Evolutionary conservation across 1,284 basidiomycete genomes (phyloP).

Genomic region (Trichosporon sp.): DNA sequence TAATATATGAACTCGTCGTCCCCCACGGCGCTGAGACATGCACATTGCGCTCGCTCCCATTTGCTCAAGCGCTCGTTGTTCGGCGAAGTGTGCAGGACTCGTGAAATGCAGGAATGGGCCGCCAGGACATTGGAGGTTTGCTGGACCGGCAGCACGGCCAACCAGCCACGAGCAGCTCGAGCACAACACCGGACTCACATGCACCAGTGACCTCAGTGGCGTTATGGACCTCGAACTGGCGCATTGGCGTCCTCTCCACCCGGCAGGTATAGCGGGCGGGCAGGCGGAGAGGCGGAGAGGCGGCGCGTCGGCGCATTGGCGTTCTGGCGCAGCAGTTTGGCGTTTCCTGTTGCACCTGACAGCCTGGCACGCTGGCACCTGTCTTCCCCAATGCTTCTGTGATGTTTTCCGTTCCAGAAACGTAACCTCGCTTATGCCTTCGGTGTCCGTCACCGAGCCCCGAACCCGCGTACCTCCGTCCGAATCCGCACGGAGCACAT

Average conservation of each 20-base stretch:
- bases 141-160: background rate
- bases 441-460: background rate
- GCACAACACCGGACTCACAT: background rate
- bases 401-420: too few relatives aligned
- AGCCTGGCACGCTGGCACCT: too few relatives aligned
- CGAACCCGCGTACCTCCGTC: too few relatives aligned
- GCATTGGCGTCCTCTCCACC: too few relatives aligned
- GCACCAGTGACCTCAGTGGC: slow-evolving; percentile 2
- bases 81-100: background rate
- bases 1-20: background rate
- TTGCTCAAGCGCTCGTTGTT: background rate
- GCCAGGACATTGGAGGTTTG: background rate
- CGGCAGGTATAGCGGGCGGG: too few relatives aligned
- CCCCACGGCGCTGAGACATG: background rate
- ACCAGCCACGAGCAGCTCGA: background rate
- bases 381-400: background rate
- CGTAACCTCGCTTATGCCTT: too few relatives aligned
- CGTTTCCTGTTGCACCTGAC: too few relatives aligned
- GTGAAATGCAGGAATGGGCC: background rate
- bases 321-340: background rate
- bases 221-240: background rate
- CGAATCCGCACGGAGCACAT: too few relatives aligned
- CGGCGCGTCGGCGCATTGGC: background rate
- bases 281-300: too few relatives aligned
- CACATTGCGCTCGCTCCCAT: background rate